Evolutionary conservation across 495 filamentous ascomycete genomes (phyloP), one percentile per base, ranked within the genome.

Genomic region (Trichoderma erinaceum): DNA sequence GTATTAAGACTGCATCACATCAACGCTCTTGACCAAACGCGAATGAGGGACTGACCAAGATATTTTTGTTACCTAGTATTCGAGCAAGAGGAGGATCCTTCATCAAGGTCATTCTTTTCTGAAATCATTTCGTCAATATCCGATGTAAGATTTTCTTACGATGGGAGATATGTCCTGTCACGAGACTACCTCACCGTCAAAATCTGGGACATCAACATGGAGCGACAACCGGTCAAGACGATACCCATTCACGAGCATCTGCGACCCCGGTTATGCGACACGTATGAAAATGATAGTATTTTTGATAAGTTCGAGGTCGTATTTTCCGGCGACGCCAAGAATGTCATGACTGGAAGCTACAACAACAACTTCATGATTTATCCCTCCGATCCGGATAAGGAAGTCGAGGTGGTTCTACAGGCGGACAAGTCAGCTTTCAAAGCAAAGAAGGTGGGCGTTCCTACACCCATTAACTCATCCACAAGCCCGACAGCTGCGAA

Each of bases 281-380:
- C 95, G 7, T 99, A 99, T 75, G 95, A 99, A 79, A 99, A 99
- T 71, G 95, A 99, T 75, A 96, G 92, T 78, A 99, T 99, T 75
- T 99, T 99, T 73, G 95, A 99, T 84, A 99, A 99, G 78, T 99
- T 99, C 71, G 95, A 99, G 80, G 95, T 99, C 68, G 96, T 98
- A 48, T 98, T 99, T 79, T 97, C 94, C 4, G 95, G 95, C 18
- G 95, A 98, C 77, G 92, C 92, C 11, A 94, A 96, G 82, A 97
- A 99, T 74, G 95, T 98, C 68, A 99, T 99, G 95, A 99, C 95
- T 7, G 95, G 95, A 71, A 96, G 92, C 76, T 99, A 99, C 83
- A 99, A 99, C 86, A 99, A 99, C 81, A 99, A 99, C 81, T 99
- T 99, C 84, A 99, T 99, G 95, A 99, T 99, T 73, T 99, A 99